These are phyloP conservation scores for Globisporangium nodosum DNA, from an alignment of 352 stramenopile species.

Conservation along the genomic window DNA sequence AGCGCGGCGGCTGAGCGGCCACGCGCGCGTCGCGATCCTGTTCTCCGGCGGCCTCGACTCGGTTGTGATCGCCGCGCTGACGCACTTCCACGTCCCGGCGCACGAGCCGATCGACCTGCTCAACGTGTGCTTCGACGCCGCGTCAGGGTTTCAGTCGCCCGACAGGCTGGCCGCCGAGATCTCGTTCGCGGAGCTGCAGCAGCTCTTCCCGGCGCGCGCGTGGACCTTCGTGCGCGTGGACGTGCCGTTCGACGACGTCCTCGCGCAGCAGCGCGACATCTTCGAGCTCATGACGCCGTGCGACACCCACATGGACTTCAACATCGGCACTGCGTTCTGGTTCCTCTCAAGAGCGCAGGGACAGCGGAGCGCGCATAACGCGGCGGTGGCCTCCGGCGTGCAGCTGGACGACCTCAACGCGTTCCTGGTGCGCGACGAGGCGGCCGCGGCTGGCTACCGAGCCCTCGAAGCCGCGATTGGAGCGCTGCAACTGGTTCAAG, in stretches of 20 bases:
- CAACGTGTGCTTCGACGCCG: constrained; percentile 92
- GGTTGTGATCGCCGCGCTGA: constrained; percentile 90
- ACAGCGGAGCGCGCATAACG: constrained; percentile 14
- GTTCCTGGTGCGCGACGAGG: constrained; percentile 24
- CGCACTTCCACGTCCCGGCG: constrained; percentile 57
- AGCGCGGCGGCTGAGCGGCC: neutral
- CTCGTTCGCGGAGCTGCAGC: constrained; percentile 75
- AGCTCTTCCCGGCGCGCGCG: constrained; percentile 73
- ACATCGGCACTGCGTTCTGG: constrained; percentile 95
- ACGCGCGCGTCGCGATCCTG: constrained; percentile 81
- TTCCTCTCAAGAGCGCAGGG: constrained; percentile 85
- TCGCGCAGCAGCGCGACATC: constrained; percentile 57
- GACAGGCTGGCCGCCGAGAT: constrained; percentile 89
- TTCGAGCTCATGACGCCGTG: constrained; percentile 79
- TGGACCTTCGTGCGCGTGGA: constrained; percentile 88
- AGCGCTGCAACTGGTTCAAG: constrained; percentile 19
- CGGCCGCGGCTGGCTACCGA: neutral
- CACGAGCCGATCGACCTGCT: constrained; percentile 88
- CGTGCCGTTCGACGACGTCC: constrained; percentile 71
- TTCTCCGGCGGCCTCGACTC: constrained; percentile 98
- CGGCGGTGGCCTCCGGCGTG: neutral
- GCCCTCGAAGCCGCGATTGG: constrained; percentile 23
- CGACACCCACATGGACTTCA: constrained; percentile 96
- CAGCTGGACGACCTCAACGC: constrained; percentile 32
- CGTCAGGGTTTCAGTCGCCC: constrained; percentile 58